Base-by-base conservation (phyloP, 2,329 filamentous ascomycete genomes). In the Ophiobolus disseminans region DNA sequence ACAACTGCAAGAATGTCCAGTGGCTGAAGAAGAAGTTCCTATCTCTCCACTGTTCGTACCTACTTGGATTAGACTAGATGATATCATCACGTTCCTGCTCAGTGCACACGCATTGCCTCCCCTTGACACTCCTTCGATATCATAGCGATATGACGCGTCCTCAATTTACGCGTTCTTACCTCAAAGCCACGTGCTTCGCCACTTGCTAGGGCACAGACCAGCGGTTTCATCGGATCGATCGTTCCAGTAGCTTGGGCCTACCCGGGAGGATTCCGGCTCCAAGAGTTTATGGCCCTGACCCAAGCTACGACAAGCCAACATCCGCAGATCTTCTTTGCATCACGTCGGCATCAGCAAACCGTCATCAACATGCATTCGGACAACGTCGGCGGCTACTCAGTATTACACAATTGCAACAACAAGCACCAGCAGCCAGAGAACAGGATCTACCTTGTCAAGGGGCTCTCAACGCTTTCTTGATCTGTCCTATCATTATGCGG, bases 181-280 rank as follows among this genome's bases (percentile, higher is more conserved):
- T 26, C 23, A 26, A 26, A 7, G 23, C 23, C 6, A 19, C 17
- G 3, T 21, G 34, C 14, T 28, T 14, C 20, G 34, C 5, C 34
- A 32, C 10, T 16, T 28, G 20, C 2, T 21, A 10, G n/a, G 11
- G 31, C 23, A 38, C 25, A 32, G 42, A 39, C 17, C 17, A 32
- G 14, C 17, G 42, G 23, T 31, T 23, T 19, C 19, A 31, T 31
- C 25, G 42, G 42, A 39, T 32, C 42, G 34, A 45, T 45, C 42
- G 25, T 45, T 45, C 42, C 42, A 20, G 25, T 3, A 23, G 26
- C 13, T 14, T 25, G 41, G 41, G 19, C 13, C 28, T 10, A n/a
- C 13, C 25, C 14, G 34, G 34, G 9, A 36, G 20, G 34, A 36
- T 36, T 36, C 34, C 34, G 34, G 14, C 20, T 16, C 34, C 17